Evolutionary conservation across 2,329 filamentous ascomycete species (phyloP).

Genomic region (Ophiosphaerella narmari): DNA sequence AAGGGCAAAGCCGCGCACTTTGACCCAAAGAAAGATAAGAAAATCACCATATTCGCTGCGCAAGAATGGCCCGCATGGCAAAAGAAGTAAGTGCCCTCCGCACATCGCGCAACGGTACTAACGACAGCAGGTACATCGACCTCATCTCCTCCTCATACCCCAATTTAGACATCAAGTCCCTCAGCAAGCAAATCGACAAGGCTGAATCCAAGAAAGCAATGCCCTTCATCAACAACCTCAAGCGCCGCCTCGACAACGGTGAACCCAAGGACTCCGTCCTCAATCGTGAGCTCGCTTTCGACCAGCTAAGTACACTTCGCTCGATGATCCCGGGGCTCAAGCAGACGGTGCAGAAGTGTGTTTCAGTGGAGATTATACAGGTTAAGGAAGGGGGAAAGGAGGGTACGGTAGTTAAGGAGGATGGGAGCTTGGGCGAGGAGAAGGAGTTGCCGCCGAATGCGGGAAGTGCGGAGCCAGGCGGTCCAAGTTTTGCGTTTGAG

Average conservation of each 20-base stretch:
- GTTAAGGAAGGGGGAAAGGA: constrained; percentile 73
- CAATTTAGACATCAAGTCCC: constrained; percentile 77
- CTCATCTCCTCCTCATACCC: constrained; percentile 34
- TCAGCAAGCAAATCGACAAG: constrained; percentile 80
- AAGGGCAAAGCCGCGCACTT: constrained; percentile 88
- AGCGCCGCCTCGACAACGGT: constrained; percentile 73
- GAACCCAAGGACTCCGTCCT: constrained; percentile 74
- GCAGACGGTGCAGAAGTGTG: constrained; percentile 71
- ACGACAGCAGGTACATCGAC: constrained; percentile 35
- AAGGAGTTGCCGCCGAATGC: constrained; percentile 64
- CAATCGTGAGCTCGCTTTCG: constrained; percentile 82
- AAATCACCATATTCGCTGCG: constrained; percentile 83
- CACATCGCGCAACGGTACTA: not conserved
- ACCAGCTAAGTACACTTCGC: constrained; percentile 75
- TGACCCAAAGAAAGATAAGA: constrained; percentile 90
- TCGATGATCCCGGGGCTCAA: constrained; percentile 82
- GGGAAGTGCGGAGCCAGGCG: constrained; percentile 78
- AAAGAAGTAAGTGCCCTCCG: constrained; percentile 71
- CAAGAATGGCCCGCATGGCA: constrained; percentile 88
- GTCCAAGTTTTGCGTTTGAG: constrained; percentile 82
- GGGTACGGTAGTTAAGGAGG: constrained; percentile 60
- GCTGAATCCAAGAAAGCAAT: constrained; percentile 97
- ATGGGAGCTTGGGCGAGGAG: constrained; percentile 61
- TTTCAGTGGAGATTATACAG: constrained; percentile 71
- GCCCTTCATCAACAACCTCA: constrained; percentile 89